Evolutionary conservation across 768 basidiomycete genomes (phyloP).

Genomic region (Mycena olivaceomarginata): DNA sequence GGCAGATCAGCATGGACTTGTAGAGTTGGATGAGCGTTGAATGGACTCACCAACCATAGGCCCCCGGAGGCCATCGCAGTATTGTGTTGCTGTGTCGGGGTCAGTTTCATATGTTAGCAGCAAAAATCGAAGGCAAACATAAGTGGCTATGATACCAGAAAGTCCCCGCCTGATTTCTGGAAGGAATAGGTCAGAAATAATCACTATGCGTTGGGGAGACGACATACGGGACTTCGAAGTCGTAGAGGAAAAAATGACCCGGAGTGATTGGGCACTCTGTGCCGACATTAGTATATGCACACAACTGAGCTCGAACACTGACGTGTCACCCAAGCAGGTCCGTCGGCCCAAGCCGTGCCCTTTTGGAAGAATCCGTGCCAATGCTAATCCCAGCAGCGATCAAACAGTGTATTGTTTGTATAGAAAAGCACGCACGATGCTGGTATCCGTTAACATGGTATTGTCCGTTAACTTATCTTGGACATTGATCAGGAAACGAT

Average conservation of each 20-base stretch:
- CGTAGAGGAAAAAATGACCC: conserved; percentile 19
- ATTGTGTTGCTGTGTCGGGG: too few relatives aligned
- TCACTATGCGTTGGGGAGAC: too few relatives aligned
- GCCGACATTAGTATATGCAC: not conserved
- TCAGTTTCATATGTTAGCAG: too few relatives aligned
- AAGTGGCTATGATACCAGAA: too few relatives aligned
- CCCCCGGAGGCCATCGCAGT: too few relatives aligned
- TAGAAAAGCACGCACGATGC: conserved; percentile 55
- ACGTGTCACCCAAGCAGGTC: conserved; percentile 46
- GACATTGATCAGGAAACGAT: conserved; percentile 57
- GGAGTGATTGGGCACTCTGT: conserved; percentile 23
- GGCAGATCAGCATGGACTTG: too few relatives aligned
- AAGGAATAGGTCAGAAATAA: too few relatives aligned
- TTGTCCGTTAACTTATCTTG: conserved; percentile 58
- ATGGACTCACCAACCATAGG: too few relatives aligned
- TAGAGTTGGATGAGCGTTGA: too few relatives aligned
- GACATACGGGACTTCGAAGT: conserved; percentile 14
- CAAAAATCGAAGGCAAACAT: too few relatives aligned
- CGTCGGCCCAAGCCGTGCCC: conserved; percentile 49
- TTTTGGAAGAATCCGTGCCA: conserved; percentile 53
- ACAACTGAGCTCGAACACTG: not conserved
- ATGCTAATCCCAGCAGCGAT: conserved; percentile 26
- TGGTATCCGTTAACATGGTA: conserved; percentile 50
- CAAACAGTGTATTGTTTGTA: not conserved
- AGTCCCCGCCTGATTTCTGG: too few relatives aligned